phyloP scores from a whole-genome alignment of 805 yeast species.

The Kluyveromyces starmeri region DNA sequence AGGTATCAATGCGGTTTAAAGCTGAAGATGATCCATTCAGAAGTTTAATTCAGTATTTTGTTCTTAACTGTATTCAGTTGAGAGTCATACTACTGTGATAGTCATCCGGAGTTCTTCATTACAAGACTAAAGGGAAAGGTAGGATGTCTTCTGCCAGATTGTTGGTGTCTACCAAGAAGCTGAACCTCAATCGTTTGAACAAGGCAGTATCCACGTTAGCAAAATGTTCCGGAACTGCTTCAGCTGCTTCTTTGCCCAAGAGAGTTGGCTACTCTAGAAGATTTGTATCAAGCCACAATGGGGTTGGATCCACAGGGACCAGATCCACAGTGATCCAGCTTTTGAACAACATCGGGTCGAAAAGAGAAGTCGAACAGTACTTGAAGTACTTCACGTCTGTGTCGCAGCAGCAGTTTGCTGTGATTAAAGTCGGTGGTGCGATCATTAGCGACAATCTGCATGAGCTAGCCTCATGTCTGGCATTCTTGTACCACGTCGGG shows the following conservation, averaged over 20 bases:
- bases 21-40: no score
- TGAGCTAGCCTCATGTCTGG: constrained; percentile 90
- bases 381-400: constrained; percentile 94
- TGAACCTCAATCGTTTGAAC: constrained; percentile 15
- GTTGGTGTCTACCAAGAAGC: constrained; percentile 21
- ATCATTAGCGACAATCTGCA: constrained; percentile 91
- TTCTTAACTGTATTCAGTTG: no score
- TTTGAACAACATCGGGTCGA: constrained; percentile 91
- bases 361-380: constrained; percentile 96
- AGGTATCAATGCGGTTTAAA: no score
- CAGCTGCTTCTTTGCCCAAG: constrained; percentile 14
- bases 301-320: constrained; percentile 37
- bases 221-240: constrained; percentile 13
- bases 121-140: no score
- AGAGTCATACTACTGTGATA: no score
- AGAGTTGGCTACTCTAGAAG: constrained; percentile 25
- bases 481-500: constrained; percentile 95
- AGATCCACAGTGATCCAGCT: constrained; percentile 94
- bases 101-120: no score
- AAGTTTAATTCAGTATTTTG: no score
- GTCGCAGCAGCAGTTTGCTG: constrained; percentile 94
- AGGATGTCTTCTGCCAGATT: constrained; percentile 23
- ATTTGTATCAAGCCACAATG: constrained; percentile 17
- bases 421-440: constrained; percentile 98
- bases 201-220: constrained; percentile 13